Evolutionary conservation across 345 rosid genomes (phyloP), one percentile per base, ranked within the genome.

Genomic region (Leavenworthia alabamica): DNA sequence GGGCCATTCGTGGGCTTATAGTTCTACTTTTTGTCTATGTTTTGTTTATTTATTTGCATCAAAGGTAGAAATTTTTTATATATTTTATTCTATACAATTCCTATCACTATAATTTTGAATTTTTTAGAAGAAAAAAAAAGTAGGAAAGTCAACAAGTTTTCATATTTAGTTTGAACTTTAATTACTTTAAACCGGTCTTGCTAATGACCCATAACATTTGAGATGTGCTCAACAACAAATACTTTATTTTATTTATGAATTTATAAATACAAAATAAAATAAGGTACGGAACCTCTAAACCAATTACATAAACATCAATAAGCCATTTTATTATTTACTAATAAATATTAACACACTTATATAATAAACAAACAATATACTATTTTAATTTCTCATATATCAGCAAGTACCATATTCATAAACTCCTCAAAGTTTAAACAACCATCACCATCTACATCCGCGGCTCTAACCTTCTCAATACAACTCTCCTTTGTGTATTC

Each of bases 381-480:
- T 31, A 1, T n/a, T 9, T 35, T 52, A 9, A 57, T n/a, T 9
- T 37, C 36, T 48, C 9, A 57, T 8, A 58, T 9, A 24, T 47
- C 49, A 56, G 13, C 36, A 27, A 56, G 6, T 8, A 56, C 40
- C 56, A 67, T 17, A 27, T 41, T 58, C 71, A n/a, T 22, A 37
- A 49, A 58, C 50, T 65, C 70, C 5, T 55, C 55, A 24, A 33
- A 65, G 35, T 19, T 24, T 35, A 65, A 23, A 26, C 2, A 65
- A 36, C 55, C 70, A 65, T 65, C 70, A 44, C 37, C 35, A 52
- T 64, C 27, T 32, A 9, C 41, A 53, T 64, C 69, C 3, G 15
- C 53, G 11, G 24, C 60, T 42, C 4, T 43, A 23, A 43, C 42
- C 60, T 54, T 44, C 8, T 54, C 55, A 2, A 19, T 54, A 54